Evolutionary conservation across 2,329 filamentous ascomycete species (phyloP).

Genomic region (Diplodia scrobiculata): DNA sequence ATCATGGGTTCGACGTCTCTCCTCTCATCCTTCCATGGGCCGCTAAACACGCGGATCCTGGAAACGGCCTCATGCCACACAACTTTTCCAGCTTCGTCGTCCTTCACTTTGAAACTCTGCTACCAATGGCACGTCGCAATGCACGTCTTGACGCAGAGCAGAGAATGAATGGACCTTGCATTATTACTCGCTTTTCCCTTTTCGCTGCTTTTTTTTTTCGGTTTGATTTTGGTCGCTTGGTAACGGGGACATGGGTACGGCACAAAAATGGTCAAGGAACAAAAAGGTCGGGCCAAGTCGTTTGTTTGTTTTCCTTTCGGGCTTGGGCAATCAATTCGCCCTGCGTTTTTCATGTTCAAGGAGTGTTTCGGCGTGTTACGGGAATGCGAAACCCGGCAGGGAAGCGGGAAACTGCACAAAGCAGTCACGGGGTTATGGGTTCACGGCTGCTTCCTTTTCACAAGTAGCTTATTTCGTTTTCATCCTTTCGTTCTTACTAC

Average conservation of each 20-base stretch:
- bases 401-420: neutral
- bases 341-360: neutral
- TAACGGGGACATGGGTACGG: neutral
- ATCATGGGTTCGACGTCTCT: conserved; percentile 8
- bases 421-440: neutral
- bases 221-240: neutral
- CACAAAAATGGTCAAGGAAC: conserved; percentile 11
- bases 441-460: neutral
- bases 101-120: neutral
- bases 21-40: neutral
- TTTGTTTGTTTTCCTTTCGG: conserved; percentile 19
- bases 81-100: conserved; percentile 3
- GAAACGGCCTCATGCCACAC: neutral
- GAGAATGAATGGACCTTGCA: conserved; percentile 10
- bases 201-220: neutral
- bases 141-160: neutral
- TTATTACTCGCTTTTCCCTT: conserved; percentile 7
- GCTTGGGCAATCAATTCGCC: neutral
- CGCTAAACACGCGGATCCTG: neutral
- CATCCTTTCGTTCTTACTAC: neutral
- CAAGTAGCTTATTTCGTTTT: neutral
- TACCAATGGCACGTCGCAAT: neutral
- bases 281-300: conserved; percentile 10
- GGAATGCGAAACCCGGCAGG: conserved; percentile 6
- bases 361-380: conserved; percentile 12